These are phyloP conservation scores for Collybia mongolica DNA, from an alignment of 768 basidiomycete species.

Conservation along the genomic window DNA sequence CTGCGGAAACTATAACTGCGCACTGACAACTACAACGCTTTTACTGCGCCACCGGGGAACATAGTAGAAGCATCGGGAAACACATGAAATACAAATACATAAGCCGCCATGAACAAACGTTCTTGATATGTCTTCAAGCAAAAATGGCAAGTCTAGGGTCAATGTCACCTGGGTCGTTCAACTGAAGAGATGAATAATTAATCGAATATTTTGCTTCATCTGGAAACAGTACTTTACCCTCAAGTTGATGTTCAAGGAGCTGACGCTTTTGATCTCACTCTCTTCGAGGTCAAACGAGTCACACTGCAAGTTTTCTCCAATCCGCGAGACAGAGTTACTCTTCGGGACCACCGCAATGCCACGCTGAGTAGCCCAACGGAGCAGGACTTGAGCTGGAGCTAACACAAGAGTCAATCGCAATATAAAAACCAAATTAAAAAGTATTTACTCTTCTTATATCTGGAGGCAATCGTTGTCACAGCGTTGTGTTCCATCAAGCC, in stretches of 20 bases:
- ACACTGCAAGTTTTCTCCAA: conserved; percentile 48
- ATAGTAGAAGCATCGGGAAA: background rate
- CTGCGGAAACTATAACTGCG: conserved; percentile 14
- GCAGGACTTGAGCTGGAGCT: conserved; percentile 66
- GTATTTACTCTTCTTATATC: conserved; percentile 51
- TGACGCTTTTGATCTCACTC: conserved; percentile 59
- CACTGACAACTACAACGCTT: background rate
- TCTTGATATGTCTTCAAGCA: conserved; percentile 39
- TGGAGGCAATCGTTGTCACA: conserved; percentile 43
- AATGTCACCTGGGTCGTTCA: conserved; percentile 71
- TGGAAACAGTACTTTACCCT: conserved; percentile 43
- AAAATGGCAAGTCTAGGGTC: conserved; percentile 69
- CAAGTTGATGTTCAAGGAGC: conserved; percentile 56
- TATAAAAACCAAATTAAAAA: background rate
- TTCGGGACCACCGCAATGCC: conserved; percentile 79
- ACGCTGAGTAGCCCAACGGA: conserved; percentile 79
- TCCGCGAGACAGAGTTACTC: conserved; percentile 45
- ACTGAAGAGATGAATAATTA: conserved; percentile 30
- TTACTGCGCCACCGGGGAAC: background rate
- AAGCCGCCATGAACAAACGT: too few species aligned
- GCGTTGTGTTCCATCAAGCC: conserved; percentile 53
- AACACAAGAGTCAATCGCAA: background rate
- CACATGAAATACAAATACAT: background rate
- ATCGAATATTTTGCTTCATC: background rate
- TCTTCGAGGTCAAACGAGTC: conserved; percentile 47